Conservation (phyloP, 495 filamentous ascomycete species). For the Cercophora samala region DNA sequence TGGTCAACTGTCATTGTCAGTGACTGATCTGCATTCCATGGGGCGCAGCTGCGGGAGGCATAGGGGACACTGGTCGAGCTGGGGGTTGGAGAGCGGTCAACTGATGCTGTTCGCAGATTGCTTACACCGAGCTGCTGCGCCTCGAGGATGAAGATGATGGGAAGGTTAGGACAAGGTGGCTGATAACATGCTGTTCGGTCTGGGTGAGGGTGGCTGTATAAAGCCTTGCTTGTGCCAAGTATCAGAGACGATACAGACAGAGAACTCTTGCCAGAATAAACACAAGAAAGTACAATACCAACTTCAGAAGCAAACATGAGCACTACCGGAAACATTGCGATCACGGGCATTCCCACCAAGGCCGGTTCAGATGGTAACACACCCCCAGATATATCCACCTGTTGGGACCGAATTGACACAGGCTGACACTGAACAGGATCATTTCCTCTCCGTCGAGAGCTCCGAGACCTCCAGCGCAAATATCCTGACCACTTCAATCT, state of each 20-base stretch:
- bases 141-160: background rate
- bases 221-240: background rate
- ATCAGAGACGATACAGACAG: background rate
- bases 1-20: background rate
- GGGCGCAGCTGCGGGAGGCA: background rate
- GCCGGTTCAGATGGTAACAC: background rate
- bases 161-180: background rate
- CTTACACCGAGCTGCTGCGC: background rate
- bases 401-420: background rate
- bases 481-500: constrained; percentile 35
- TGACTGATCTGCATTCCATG: background rate
- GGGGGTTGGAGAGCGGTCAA: background rate
- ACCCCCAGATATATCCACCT: background rate
- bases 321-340: background rate
- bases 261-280: background rate
- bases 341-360: background rate
- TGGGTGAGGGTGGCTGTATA: background rate
- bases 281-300: background rate
- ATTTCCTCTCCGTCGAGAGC: constrained; percentile 30
- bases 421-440: constrained; percentile 14
- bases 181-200: background rate
- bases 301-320: background rate
- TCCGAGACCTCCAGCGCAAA: constrained; percentile 33
- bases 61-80: background rate
- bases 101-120: background rate